phyloP scores from a whole-genome alignment of 176 grass and related monocot genomes.

The Eleusine indica region DNA sequence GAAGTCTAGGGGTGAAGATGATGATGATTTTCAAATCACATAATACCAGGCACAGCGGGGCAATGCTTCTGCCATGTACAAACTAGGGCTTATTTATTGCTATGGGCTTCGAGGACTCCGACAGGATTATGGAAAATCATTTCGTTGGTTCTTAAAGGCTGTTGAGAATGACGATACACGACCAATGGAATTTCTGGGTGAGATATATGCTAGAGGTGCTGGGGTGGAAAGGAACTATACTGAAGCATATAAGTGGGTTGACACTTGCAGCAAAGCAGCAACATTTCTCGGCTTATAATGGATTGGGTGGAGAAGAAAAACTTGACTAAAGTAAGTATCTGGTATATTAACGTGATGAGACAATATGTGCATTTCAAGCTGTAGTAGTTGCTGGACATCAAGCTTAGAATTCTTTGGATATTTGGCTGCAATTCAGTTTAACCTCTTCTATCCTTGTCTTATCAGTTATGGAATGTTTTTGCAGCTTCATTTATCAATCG shows the following conservation, averaged over 20 bases:
- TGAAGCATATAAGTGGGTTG: constrained; percentile 85
- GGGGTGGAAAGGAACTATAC: constrained; percentile 93
- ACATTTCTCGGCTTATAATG: constrained; percentile 98
- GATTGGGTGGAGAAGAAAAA: constrained; percentile 93
- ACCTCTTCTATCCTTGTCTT: too few species aligned
- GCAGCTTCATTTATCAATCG: too few species aligned
- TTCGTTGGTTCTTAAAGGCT: constrained; percentile 87
- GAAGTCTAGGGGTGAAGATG: constrained; percentile 85
- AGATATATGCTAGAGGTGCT: constrained; percentile 95
- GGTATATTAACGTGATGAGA: background rate
- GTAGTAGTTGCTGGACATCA: background rate
- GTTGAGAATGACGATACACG: constrained; percentile 80
- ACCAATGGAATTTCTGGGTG: constrained; percentile 81
- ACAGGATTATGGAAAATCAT: constrained; percentile 75
- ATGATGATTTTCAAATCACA: constrained; percentile 90
- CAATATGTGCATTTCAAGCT: too few species aligned
- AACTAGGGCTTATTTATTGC: constrained; percentile 91
- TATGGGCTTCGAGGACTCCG: constrained; percentile 89
- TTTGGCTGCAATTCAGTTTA: background rate
- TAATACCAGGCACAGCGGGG: constrained; percentile 93
- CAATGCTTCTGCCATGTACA: constrained; percentile 77
- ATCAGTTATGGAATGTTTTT: too few species aligned
- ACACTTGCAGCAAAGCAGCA: constrained; percentile 75
- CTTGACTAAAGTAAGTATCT: constrained; percentile 72
- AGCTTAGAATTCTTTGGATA: background rate